A percentile compares a stretch with the other conserved stretches of the same genome.
These are phyloP conservation scores for Penicillium dipodomyicola DNA, from an alignment of 495 filamentous ascomycete genomes.

Conservation along the genomic window DNA sequence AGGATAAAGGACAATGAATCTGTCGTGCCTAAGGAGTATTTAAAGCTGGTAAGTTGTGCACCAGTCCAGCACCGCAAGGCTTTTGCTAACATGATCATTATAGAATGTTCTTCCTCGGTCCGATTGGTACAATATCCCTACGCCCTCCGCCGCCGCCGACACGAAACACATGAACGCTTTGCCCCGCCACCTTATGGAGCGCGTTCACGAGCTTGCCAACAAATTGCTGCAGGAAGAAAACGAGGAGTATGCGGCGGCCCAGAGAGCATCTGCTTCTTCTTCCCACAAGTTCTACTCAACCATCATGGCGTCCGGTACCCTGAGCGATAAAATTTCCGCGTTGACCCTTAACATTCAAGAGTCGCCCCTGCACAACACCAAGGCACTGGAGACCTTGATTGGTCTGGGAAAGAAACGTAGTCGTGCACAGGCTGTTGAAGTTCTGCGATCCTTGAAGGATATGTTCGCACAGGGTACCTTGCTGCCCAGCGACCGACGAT, in stretches of 20 bases:
- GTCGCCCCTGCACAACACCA: slow-evolving; percentile 87
- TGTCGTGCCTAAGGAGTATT: slow-evolving; percentile 32
- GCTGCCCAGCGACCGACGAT: slow-evolving; percentile 75
- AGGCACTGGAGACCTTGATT: slow-evolving; percentile 80
- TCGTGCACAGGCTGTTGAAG: slow-evolving; percentile 88
- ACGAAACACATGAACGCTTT: slow-evolving; percentile 48
- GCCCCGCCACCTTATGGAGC: slow-evolving; percentile 60
- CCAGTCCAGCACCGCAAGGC: not conserved
- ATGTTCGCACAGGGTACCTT: slow-evolving; percentile 84
- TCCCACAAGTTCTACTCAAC: slow-evolving; percentile 91
- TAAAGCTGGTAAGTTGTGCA: slow-evolving; percentile 38
- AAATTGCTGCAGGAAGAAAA: slow-evolving; percentile 72
- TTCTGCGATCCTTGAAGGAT: slow-evolving; percentile 88
- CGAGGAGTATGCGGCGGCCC: slow-evolving; percentile 54
- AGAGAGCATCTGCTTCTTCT: slow-evolving; percentile 61
- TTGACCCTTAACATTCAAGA: slow-evolving; percentile 91
- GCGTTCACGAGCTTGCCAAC: slow-evolving; percentile 71
- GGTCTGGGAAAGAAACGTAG: slow-evolving; percentile 81
- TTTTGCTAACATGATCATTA: slow-evolving; percentile 21
- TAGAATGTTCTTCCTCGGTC: slow-evolving; percentile 73
- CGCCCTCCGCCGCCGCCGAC: slow-evolving; percentile 54
- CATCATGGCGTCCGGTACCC: slow-evolving; percentile 93
- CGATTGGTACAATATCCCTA: slow-evolving; percentile 75
- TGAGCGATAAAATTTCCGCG: slow-evolving; percentile 95
- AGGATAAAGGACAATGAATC: slow-evolving; percentile 24